A percentile compares a stretch with the other conserved stretches of the same genome.
These are phyloP conservation scores for Lichtheimia ramosa DNA, from an alignment of 371 early-diverging fungal species.

Conservation along the genomic window DNA sequence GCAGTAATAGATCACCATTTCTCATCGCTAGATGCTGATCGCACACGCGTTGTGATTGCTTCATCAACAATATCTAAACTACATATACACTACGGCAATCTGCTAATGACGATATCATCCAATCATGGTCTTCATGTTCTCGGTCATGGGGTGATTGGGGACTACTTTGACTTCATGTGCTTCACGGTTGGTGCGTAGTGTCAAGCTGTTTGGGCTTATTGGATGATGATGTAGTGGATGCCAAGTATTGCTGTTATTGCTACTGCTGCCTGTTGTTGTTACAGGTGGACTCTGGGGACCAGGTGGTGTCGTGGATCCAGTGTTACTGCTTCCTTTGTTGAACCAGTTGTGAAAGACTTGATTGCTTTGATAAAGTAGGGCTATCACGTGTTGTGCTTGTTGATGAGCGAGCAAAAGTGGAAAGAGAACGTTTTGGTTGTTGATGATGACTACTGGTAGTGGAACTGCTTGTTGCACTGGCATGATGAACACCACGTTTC, in stretches of 20 bases:
- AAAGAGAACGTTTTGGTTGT: conserved; percentile 14
- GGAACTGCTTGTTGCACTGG: conserved; percentile 11
- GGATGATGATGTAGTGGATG: conserved; percentile 4
- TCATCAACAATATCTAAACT: conserved; percentile 49
- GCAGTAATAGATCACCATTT: conserved; percentile 8
- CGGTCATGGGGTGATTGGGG: conserved; percentile 2
- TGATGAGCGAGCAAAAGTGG: conserved; percentile 13
- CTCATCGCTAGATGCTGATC: conserved; percentile 29
- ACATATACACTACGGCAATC: conserved; percentile 43
- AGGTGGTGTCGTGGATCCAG: conserved; percentile 7
- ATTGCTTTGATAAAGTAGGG: conserved; percentile 15
- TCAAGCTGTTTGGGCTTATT: conserved; percentile 33
- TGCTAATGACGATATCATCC: conserved; percentile 34
- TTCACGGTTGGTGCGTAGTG: conserved; percentile 13
- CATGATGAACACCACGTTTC: conserved; percentile 35
- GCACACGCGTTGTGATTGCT: conserved; percentile 38
- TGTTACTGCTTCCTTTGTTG: conserved; percentile 23
- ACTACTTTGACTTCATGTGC: neutral
- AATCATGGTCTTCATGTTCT: conserved; percentile 25
- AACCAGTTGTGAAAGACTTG: conserved; percentile 38
- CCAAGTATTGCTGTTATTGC: no score
- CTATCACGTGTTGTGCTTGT: conserved; percentile 10
- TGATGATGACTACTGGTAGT: conserved; percentile 11
- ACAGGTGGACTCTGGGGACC: conserved; percentile 30
- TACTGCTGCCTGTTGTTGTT: no score